Percentiles rank a stretch among this genome's conserved stretches.
Evolutionary conservation across 179 eudicot species (phyloP).

Genomic region (Spinacia oleracea): DNA sequence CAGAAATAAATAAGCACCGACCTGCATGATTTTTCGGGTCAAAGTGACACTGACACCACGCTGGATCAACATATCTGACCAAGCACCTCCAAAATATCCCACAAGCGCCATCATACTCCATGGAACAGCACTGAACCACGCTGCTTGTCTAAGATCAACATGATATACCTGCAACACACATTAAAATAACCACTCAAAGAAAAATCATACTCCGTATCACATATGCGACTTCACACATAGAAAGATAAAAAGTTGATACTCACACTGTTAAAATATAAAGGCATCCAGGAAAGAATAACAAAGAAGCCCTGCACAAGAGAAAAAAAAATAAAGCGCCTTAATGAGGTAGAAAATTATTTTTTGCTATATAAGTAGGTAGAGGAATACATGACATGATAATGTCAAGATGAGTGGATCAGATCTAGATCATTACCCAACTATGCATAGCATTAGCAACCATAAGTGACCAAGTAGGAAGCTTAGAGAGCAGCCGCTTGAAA

Average conservation of each 20-base stretch:
- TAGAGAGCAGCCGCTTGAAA: constrained; percentile 73
- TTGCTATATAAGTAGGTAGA: neutral
- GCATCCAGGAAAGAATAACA: constrained; percentile 99
- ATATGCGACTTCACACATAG: neutral
- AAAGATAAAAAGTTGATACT: constrained; percentile 21
- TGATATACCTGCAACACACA: constrained; percentile 60
- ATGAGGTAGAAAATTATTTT: neutral
- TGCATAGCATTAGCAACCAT: constrained; percentile 98
- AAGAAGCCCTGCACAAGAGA: constrained; percentile 78
- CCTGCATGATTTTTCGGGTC: constrained; percentile 99
- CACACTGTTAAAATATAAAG: constrained; percentile 87
- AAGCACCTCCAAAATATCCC: constrained; percentile 89
- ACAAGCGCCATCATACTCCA: constrained; percentile 95
- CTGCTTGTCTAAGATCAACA: constrained; percentile 97
- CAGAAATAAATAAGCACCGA: constrained; percentile 6
- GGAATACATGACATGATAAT: neutral
- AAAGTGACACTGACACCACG: constrained; percentile 69
- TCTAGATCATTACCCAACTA: constrained; percentile 76
- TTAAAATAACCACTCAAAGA: neutral
- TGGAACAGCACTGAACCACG: constrained; percentile 99
- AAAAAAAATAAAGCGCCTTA: neutral
- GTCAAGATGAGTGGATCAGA: neutral
- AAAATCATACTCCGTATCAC: neutral
- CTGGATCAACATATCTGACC: constrained; percentile 78
- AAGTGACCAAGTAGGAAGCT: constrained; percentile 90